Conservation (phyloP, 306 rosid species). For the Vigna radiata region DNA sequence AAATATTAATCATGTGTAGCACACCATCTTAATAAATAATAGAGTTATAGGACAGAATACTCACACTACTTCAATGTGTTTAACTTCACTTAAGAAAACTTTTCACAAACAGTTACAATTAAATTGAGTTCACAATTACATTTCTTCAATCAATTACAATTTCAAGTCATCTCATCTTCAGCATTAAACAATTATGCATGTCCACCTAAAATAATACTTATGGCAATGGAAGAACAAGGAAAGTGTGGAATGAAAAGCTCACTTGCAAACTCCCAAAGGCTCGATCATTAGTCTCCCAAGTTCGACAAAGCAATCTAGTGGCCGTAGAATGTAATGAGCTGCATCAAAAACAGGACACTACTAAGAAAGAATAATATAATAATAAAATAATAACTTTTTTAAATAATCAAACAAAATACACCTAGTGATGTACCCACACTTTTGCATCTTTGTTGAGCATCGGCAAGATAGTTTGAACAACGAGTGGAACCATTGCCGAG, state of each 20-base stretch:
- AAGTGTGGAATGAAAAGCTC: slow-evolving; percentile 45
- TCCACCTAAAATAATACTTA: slow-evolving; percentile 13
- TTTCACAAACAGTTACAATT: slow-evolving; percentile 14
- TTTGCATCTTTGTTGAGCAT: slow-evolving; percentile 84
- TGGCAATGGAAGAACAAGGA: slow-evolving; percentile 24
- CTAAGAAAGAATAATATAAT: slow-evolving; percentile 36
- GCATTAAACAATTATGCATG: slow-evolving; percentile 16
- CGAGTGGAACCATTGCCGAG: slow-evolving; percentile 83
- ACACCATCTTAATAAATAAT: slow-evolving; percentile 16
- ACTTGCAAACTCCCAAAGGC: slow-evolving; percentile 94
- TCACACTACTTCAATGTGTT: slow-evolving; percentile 7
- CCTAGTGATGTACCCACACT: slow-evolving; percentile 60
- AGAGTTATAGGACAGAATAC: slow-evolving; percentile 4
- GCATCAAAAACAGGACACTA: slow-evolving; percentile 37
- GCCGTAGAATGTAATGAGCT: slow-evolving; percentile 86
- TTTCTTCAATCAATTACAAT: slow-evolving; percentile 31
- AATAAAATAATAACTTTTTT: not conserved
- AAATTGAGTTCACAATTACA: slow-evolving; percentile 23
- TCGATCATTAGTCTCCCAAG: slow-evolving; percentile 96
- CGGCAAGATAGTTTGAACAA: slow-evolving; percentile 86
- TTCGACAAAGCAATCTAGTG: slow-evolving; percentile 85
- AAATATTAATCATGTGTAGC: slow-evolving; percentile 21
- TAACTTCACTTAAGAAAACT: slow-evolving; percentile 21
- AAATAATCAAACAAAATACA: slow-evolving; percentile 29
- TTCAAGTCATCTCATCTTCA: slow-evolving; percentile 17